Base-by-base conservation (phyloP, 106 monocot genomes). In the Vanilla planifolia region DNA sequence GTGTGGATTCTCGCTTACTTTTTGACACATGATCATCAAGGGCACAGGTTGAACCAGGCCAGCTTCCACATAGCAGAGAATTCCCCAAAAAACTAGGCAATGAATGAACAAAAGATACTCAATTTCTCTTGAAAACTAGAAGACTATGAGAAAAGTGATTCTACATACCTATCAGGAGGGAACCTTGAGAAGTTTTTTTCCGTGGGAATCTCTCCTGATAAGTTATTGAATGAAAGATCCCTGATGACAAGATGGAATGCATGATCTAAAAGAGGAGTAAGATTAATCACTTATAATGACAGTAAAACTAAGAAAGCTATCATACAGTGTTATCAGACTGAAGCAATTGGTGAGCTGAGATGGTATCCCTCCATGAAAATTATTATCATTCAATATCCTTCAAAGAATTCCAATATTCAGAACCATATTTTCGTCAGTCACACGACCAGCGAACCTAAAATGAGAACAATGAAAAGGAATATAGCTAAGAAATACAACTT, bases 151-250 rank as follows among this genome's bases (percentile, higher is more conserved):
- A 29, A 19, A 27, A n/a, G 15, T 8, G 48, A 43, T 20, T 22
- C 22, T 22, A 0, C 19, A 67, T 83, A 98, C 98, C 98, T 92
- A 41, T 77, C 77, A 24, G 68, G 62, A 55, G 79, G 65, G 65
- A 98, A 98, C 50, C 75, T 78, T 32, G 91, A 80, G 65, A 92
- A 92, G 48, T 77, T 88, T 62, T 85, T 98, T 10, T 55, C 64
- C 27, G 37, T 51, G 17, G 98, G 98, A 32, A 98, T 64, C 24
- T 66, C 47, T 41, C 98, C 98, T 22, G 92, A 92, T n/a, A 98
- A 77, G 64, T 98, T 92, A 32, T 98, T 98, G 72, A 70, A 92
- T 16, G 98, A 98, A 9, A 98, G 79, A 60, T 98, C 85, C 81
- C 98, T 98, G 76, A 63, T 71, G 20, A 43, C 20, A 57, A 4